Evolutionary conservation across 2,329 filamentous ascomycete genomes (phyloP).

Genomic region (Apiospora arundinis): DNA sequence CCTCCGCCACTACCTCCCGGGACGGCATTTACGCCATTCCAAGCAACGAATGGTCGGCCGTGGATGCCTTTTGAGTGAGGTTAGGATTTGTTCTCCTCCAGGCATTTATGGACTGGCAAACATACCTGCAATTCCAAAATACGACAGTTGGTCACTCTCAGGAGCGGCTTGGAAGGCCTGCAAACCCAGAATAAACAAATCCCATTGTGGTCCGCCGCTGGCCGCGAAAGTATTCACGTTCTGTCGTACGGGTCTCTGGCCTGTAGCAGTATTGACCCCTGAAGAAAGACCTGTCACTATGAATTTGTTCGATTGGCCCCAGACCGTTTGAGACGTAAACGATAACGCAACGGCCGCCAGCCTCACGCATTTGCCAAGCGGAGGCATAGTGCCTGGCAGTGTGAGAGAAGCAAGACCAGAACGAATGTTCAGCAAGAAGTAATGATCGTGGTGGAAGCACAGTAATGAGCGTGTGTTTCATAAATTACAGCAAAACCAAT

Average conservation of each 20-base stretch:
- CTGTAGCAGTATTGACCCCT: constrained; percentile 39
- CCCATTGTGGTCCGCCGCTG: constrained; percentile 41
- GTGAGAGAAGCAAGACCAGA: not conserved
- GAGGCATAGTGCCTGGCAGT: not conserved
- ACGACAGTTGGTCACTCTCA: constrained; percentile 52
- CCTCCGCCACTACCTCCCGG: constrained; percentile 33
- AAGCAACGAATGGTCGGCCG: constrained; percentile 48
- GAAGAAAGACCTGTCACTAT: constrained; percentile 36
- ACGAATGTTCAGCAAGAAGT: not conserved
- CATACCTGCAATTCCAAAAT: constrained; percentile 57
- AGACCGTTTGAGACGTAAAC: constrained; percentile 2
- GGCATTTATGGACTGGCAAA: not conserved
- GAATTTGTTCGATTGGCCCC: constrained; percentile 25
- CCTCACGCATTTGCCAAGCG: not conserved
- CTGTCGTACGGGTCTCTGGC: constrained; percentile 50
- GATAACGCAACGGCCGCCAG: not conserved
- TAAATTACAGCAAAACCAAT: not conserved
- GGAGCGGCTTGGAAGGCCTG: constrained; percentile 48
- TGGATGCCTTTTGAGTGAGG: constrained; percentile 34
- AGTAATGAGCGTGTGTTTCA: not conserved
- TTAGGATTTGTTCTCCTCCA: not conserved
- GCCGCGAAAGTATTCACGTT: constrained; percentile 54
- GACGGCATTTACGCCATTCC: constrained; percentile 42
- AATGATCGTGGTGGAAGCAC: not conserved
- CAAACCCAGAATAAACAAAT: constrained; percentile 57